These are phyloP conservation scores for Saturnispora saitoi DNA, from an alignment of 805 yeast species.

Conservation along the genomic window DNA sequence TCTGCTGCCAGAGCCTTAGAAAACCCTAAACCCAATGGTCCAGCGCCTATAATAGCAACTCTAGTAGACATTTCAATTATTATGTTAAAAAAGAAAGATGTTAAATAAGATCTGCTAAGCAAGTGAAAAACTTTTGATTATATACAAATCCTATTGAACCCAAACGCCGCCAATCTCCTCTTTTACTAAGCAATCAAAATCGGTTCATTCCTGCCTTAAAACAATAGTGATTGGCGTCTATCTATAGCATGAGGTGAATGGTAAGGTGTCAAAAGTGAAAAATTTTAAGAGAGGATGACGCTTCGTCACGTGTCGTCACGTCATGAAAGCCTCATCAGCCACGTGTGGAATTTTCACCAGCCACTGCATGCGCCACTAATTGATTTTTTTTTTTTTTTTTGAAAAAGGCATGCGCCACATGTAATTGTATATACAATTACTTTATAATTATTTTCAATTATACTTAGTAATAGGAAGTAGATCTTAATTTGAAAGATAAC, in stretches of 20 bases:
- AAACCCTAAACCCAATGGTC: conserved; percentile 28
- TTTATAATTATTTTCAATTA: too few species aligned
- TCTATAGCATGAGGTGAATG: not conserved
- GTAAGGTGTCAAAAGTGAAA: not conserved
- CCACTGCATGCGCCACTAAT: not conserved
- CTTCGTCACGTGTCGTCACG: conserved; percentile 2
- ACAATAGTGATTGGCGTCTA: not conserved
- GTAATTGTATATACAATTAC: not conserved
- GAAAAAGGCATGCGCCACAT: not conserved
- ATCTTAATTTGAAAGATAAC: too few species aligned
- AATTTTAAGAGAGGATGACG: conserved; percentile 2
- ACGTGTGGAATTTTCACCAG: not conserved
- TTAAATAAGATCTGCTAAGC: not conserved
- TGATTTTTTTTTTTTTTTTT: not conserved
- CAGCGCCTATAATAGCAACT: conserved; percentile 30
- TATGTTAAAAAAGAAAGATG: not conserved
- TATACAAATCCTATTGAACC: too few species aligned
- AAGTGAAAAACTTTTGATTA: not conserved
- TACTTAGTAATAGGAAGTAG: not conserved
- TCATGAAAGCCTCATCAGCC: too few species aligned
- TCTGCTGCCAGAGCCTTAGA: conserved; percentile 29
- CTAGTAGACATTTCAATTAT: conserved; percentile 5
- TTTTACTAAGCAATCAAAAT: not conserved
- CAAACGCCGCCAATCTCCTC: conserved; percentile 11
- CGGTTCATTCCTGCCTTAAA: not conserved